These are phyloP conservation scores for Lecanosticta acicola DNA, from an alignment of 2,329 filamentous ascomycete species.

Conservation along the genomic window DNA sequence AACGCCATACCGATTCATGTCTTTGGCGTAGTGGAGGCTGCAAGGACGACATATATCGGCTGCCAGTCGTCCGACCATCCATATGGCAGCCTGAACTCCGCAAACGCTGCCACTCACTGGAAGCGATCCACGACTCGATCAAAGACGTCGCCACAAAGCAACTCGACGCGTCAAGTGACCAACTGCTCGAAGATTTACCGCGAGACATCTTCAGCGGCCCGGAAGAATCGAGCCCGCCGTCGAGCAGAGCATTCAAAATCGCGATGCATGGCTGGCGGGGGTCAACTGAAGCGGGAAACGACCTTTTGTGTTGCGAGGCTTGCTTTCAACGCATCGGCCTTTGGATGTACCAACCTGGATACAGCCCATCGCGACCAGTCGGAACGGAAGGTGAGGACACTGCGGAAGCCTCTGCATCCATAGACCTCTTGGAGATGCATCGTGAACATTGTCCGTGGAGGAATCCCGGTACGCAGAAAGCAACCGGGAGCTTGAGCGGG, in stretches of 20 bases:
- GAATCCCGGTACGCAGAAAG: constrained; percentile 30
- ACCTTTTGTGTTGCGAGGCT: constrained; percentile 72
- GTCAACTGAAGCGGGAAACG: constrained; percentile 57
- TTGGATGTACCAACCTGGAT: constrained; percentile 79
- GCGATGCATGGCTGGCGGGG: constrained; percentile 47
- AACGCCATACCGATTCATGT: constrained; percentile 73
- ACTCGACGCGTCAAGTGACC: constrained; percentile 14
- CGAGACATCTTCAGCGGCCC: constrained; percentile 17
- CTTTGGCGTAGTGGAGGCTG: constrained; percentile 85
- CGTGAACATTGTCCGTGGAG: constrained; percentile 37
- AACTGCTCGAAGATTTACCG: constrained; percentile 27
- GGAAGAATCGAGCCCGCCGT: constrained; percentile 6
- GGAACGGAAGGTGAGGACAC: constrained; percentile 39
- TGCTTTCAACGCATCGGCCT: constrained; percentile 85
- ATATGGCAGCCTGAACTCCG: constrained; percentile 33
- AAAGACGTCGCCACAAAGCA: constrained; percentile 20
- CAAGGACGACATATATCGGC: constrained; percentile 65
- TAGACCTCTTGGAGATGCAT: constrained; percentile 33
- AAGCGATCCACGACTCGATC: constrained; percentile 25
- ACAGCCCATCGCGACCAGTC: constrained; percentile 17
- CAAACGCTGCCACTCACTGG: constrained; percentile 24
- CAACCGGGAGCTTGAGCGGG: constrained; percentile 29
- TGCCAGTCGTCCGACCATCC: constrained; percentile 40
- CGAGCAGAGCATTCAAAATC: constrained; percentile 27
- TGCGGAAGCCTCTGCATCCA: constrained; percentile 12